Base-by-base conservation (phyloP, 805 yeast species). In the Monosporozyma yasuniensis region DNA sequence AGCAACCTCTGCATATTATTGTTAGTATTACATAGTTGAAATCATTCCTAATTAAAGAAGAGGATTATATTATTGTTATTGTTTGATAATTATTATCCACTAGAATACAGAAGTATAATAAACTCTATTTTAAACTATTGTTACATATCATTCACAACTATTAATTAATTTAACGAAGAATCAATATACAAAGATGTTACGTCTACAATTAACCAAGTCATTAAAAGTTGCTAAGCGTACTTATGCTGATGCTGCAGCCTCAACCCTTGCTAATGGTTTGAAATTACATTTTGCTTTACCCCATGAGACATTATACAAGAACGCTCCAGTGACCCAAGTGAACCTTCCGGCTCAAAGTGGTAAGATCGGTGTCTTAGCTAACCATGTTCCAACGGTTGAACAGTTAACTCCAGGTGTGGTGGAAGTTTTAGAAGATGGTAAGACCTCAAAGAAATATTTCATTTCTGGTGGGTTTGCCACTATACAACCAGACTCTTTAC, bases 351-450 rank as follows among this genome's bases (percentile, higher is more conserved):
- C 96, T 56, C 78, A 84, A 64, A 83, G 93, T 59, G 99, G 99
- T 70, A 95, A 87, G 68, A 80, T 91, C 72, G 99, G 99, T 87
- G 80, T 93, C 58, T 76, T 93, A 67, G 96, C 98, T 62, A 84
- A 87, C 76, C 99, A 93, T 81, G 96, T 93, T 65, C 98, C 99
- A 64, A 81, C 86, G 63, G 88, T 91, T 57, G 98, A 93, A 76
- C 96, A 93, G 78, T 82, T 93, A 69, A 80, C 83, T 66, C 96
- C 99, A 61, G 99, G 99, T 72, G 78, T 93, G 54, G 84, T 93
- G 63, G 96, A 90, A 72, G 81, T 93, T 66, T 84, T 87, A 59
- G 91, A 87, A 71, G 78, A 81, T 65, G 71, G 84, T 50, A 74
- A 79, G 68, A 75, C 78, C 70, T 74, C 80, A 68, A 76, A 79